Evolutionary conservation across 345 rosid genomes (phyloP).

Genomic region (Cochlearia excelsa): DNA sequence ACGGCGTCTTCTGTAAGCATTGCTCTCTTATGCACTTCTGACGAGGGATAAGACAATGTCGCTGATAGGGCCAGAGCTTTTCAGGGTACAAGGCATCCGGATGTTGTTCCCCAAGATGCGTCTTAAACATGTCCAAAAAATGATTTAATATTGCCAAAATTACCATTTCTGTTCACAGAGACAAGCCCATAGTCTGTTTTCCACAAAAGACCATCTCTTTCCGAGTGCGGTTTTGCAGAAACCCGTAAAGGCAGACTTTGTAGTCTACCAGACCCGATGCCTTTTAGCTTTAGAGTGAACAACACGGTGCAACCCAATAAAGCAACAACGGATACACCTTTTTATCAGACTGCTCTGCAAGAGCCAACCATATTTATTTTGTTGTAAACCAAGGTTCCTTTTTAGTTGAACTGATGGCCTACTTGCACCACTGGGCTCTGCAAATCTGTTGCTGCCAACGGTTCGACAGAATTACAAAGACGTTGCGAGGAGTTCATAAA

Average conservation of each 20-base stretch:
- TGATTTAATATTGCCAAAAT: slow-evolving; percentile 44
- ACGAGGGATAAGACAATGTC: slow-evolving; percentile 43
- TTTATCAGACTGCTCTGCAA: slow-evolving; percentile 40
- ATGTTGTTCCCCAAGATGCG: slow-evolving; percentile 37
- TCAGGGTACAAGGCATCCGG: slow-evolving; percentile 35
- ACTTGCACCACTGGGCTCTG: slow-evolving; percentile 45
- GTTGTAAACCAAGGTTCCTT: slow-evolving; percentile 52
- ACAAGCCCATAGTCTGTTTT: slow-evolving; percentile 15
- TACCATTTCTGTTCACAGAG: slow-evolving; percentile 37
- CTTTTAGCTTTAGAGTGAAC: slow-evolving; percentile 47
- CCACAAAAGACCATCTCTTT: slow-evolving; percentile 33
- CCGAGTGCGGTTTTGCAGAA: slow-evolving; percentile 35
- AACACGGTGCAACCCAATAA: slow-evolving; percentile 59
- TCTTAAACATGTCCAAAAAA: slow-evolving; percentile 45
- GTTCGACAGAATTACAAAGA: slow-evolving; percentile 75
- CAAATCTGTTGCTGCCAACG: slow-evolving; percentile 57
- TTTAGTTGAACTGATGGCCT: slow-evolving; percentile 58
- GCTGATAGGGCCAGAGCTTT: slow-evolving; percentile 42
- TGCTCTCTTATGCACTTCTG: slow-evolving; percentile 43
- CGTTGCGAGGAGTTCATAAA: slow-evolving; percentile 50
- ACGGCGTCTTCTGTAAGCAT: slow-evolving; percentile 91
- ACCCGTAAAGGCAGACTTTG: slow-evolving; percentile 40
- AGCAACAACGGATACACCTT: slow-evolving; percentile 46
- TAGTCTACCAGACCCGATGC: slow-evolving; percentile 39
- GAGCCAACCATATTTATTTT: slow-evolving; percentile 50